Percentiles rank a stretch among this genome's conserved stretches.
These are phyloP conservation scores for Aphanomyces euteiches DNA, from an alignment of 352 stramenopile genomes.

Conservation along the genomic window DNA sequence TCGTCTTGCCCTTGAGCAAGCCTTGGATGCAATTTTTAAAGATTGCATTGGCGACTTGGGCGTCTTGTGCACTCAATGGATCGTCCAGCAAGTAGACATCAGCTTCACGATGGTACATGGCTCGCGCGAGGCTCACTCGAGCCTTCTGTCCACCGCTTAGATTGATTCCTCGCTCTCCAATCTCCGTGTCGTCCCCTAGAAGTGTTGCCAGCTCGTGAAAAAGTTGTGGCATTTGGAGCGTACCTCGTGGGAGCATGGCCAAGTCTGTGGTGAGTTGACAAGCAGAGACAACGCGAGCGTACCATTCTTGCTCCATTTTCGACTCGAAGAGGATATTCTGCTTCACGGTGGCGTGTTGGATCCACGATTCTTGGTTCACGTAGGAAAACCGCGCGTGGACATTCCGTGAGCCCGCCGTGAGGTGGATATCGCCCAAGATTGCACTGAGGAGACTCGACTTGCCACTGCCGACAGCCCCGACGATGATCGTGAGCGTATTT, in stretches of 20 bases:
- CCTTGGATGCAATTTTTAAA: constrained; percentile 92
- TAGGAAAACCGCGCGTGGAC: constrained; percentile 87
- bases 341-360: constrained; percentile 92
- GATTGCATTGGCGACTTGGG: constrained; percentile 92
- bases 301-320: constrained; percentile 47
- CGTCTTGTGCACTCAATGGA: constrained; percentile 94
- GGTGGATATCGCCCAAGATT: constrained; percentile 71
- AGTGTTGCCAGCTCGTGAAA: constrained; percentile 46
- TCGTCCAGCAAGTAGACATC: constrained; percentile 97
- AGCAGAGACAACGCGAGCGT: constrained; percentile 29
- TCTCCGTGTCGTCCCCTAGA: constrained; percentile 55
- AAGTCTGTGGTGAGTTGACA: constrained; percentile 43
- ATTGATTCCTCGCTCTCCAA: constrained; percentile 54
- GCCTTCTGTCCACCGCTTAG: constrained; percentile 44
- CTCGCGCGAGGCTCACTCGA: constrained; percentile 37
- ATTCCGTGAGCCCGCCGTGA: constrained; percentile 42
- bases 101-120: constrained; percentile 55
- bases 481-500: constrained; percentile 86
- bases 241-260: constrained; percentile 41
- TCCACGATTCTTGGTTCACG: constrained; percentile 93
- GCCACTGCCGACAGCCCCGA: constrained; percentile 90
- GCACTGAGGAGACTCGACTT: constrained; percentile 90
- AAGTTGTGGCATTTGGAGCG: not conserved
- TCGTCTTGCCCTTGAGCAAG: constrained; percentile 75
- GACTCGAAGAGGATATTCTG: constrained; percentile 96